Base-by-base conservation (phyloP, 148 eudicot species). In the Persicaria maculosa region DNA sequence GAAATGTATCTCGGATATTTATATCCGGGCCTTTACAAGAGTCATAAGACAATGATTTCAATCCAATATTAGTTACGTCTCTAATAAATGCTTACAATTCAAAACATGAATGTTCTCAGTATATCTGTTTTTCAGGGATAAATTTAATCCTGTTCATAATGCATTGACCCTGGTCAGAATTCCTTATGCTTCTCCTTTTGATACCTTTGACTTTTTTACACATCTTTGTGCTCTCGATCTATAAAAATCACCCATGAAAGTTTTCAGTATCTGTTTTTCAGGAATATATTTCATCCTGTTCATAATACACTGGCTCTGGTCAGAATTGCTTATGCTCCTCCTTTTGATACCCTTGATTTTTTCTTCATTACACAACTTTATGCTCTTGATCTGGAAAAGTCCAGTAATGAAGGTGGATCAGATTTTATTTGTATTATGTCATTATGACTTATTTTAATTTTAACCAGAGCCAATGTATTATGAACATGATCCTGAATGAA, bases 121-220 rank as follows among this genome's bases (percentile, higher is more conserved):
- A n/a, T n/a, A n/a, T n/a, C n/a, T n/a, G n/a, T n/a, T n/a, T n/a
- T 61, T 61, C 62, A 6, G 11, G 62, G 62, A 57, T 57, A 57
- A 57, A 17, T 57, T 57, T 19, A 31, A 61, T 61, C 43, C 64
- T 61, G 10, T 1, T 61, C 43, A 9, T 61, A 22, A 19, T 22
- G 7, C 67, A 2, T 22, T 61, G 67, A 43, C 67, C 25, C 12
- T 61, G 43, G 43, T 22, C 67, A 25, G 67, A 20, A 22, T 61
- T 40, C 15, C 67, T 25, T 9, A 61, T 61, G n/a, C 22, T 16
- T 43, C 44, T 61, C 25, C 43, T 61, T 1, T 10, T 7, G 43
- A 61, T 1, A 14, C 43, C 43, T 61, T 9, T 40, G 5, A 61
- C 22, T 20, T 61, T 20, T 61, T 61, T 20, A 17, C 40, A 31